A percentile compares a stretch with the other conserved stretches of the same genome.
Conservation (phyloP, 768 basidiomycete species). For the Kwoniella europaea region DNA sequence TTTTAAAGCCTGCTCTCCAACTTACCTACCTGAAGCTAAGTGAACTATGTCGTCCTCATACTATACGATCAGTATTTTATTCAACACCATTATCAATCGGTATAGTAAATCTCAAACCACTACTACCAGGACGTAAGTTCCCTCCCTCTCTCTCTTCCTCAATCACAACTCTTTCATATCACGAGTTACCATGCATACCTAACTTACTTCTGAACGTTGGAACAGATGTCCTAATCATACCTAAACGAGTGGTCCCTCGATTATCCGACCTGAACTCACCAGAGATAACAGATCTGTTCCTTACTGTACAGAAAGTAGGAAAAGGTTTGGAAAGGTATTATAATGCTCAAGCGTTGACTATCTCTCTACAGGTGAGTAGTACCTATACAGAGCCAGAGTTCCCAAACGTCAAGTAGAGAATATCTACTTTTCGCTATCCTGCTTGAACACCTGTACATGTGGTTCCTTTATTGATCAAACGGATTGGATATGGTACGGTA, state of each 20-base stretch:
- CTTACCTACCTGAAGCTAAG: no score
- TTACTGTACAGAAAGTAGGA: slow-evolving; percentile 77
- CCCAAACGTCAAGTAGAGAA: no score
- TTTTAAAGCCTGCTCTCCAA: no score
- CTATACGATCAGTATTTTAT: slow-evolving; percentile 62
- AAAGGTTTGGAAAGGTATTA: slow-evolving; percentile 79
- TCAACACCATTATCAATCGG: slow-evolving; percentile 73
- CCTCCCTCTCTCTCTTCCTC: not conserved
- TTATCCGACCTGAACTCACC: slow-evolving; percentile 62
- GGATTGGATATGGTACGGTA: slow-evolving; percentile 49
- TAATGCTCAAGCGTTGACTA: slow-evolving; percentile 78
- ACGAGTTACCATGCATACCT: no score
- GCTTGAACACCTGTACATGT: slow-evolving; percentile 4
- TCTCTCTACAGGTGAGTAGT: slow-evolving; percentile 81
- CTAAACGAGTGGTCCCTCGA: slow-evolving; percentile 63
- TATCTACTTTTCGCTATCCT: no score
- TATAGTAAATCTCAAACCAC: slow-evolving; percentile 92
- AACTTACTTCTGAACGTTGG: no score
- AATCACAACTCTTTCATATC: not conserved
- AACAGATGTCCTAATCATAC: slow-evolving; percentile 67
- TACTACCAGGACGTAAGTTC: slow-evolving; percentile 85
- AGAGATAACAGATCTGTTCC: slow-evolving; percentile 81
- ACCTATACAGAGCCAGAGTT: slow-evolving; percentile 1
- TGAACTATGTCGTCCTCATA: not conserved
- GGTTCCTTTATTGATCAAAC: not conserved